phyloP scores from a whole-genome alignment of 1,284 basidiomycete species.

The Cutaneotrichosporon spelunceum region DNA sequence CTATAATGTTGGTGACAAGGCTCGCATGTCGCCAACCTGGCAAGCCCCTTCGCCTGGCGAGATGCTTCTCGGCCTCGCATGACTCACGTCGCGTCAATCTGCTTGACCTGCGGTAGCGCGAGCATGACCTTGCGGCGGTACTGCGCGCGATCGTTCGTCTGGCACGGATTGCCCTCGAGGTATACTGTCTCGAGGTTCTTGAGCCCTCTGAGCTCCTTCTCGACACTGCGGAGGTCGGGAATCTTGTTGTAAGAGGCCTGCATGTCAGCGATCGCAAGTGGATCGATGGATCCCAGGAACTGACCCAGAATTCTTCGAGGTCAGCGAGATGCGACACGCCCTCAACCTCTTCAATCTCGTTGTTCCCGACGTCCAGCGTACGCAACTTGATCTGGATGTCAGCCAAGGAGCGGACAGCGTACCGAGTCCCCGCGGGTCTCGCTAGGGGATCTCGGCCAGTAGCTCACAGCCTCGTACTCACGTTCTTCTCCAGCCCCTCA shows the following conservation, averaged over 20 bases:
- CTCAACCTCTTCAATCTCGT: conserved; percentile 75
- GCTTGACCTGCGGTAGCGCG: conserved; percentile 79
- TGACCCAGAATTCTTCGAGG: conserved; percentile 91
- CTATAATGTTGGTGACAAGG: background rate
- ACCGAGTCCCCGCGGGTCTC: too few species aligned
- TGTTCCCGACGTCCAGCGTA: conserved; percentile 83
- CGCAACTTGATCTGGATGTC: conserved; percentile 65
- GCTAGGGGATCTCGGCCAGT: background rate
- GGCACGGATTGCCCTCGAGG: conserved; percentile 90
- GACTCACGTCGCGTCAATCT: conserved; percentile 91
- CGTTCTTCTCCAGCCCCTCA: conserved; percentile 83
- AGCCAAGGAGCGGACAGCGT: conserved; percentile 8
- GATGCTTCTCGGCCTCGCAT: background rate
- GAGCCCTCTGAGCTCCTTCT: conserved; percentile 68
- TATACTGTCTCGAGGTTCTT: conserved; percentile 79
- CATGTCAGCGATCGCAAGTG: background rate
- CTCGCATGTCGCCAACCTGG: background rate
- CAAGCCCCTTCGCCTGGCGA: too few species aligned
- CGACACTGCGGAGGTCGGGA: conserved; percentile 63
- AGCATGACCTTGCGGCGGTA: conserved; percentile 90
- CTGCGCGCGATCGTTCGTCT: conserved; percentile 68
- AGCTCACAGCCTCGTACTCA: conserved; percentile 51
- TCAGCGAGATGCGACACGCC: conserved; percentile 70
- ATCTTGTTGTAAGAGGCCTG: conserved; percentile 89
- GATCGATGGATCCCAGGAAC: conserved; percentile 28